Conservation (phyloP, 2,329 filamentous ascomycete genomes). For the Aspergillus glaucus region DNA sequence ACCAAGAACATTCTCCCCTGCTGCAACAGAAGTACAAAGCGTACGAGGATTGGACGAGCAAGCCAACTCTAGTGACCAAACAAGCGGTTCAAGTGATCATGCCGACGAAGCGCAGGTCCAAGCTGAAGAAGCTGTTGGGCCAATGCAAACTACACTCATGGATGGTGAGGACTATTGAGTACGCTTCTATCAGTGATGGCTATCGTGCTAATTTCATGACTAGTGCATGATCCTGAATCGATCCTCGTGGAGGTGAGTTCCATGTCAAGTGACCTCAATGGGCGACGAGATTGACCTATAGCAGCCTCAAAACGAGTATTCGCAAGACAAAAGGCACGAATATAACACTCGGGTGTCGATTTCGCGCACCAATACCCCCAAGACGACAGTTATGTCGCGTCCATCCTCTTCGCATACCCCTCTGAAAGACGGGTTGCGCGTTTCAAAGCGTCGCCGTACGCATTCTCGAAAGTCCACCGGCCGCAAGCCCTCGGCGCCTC, state of each 20-base stretch:
- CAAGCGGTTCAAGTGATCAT: not conserved
- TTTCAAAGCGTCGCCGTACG: slow-evolving; percentile 11
- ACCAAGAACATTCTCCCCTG: not conserved
- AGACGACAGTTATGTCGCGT: not conserved
- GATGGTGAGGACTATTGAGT: not conserved
- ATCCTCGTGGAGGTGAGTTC: too few relatives aligned
- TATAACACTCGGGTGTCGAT: not conserved
- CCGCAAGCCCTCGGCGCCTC: not conserved
- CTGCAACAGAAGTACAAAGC: not conserved
- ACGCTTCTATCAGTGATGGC: too few relatives aligned
- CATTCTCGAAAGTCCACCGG: slow-evolving; percentile 1
- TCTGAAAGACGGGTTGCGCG: not conserved
- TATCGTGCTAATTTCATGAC: too few relatives aligned
- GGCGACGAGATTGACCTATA: not conserved
- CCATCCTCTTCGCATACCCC: not conserved
- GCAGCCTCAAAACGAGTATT: not conserved
- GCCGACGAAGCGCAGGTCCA: not conserved
- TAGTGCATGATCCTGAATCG: too few relatives aligned
- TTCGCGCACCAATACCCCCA: not conserved
- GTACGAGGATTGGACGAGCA: not conserved
- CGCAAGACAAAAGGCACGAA: not conserved
- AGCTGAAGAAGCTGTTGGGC: not conserved
- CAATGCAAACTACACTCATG: not conserved
- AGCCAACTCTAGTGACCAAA: not conserved
- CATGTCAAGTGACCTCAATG: too few relatives aligned